phyloP scores from a whole-genome alignment of 192 early-diverging fungal species.

The Entomortierella parvispora region DNA sequence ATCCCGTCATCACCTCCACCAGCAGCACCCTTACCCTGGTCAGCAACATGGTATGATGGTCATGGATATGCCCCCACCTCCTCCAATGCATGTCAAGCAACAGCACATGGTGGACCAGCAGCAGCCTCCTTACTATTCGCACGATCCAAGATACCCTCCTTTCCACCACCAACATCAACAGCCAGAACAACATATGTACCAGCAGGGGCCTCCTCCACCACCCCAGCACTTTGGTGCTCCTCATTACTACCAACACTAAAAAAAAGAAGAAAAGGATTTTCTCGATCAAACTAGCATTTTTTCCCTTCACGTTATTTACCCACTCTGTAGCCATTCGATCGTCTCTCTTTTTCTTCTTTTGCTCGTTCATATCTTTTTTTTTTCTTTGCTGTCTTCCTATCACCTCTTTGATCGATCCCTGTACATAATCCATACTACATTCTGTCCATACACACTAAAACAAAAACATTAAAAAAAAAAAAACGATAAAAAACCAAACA shows the following conservation, averaged over 20 bases:
- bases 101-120: not conserved
- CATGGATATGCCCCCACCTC: not conserved
- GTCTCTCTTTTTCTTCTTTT: not conserved
- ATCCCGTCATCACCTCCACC: not conserved
- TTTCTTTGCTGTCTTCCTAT: not conserved
- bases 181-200: not conserved
- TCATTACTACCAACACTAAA: no score
- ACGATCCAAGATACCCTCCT: not conserved
- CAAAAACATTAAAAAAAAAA: not conserved
- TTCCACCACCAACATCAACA: slow-evolving; percentile 5
- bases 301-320: not conserved
- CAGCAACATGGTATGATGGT: not conserved
- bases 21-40: not conserved
- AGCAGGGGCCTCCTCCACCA: not conserved
- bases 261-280: no score
- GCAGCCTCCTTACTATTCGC: not conserved
- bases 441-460: not conserved
- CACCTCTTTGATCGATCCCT: not conserved
- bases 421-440: not conserved
- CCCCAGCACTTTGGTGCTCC: no score
- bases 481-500: no score
- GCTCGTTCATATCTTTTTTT: not conserved
- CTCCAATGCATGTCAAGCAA: not conserved
- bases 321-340: not conserved
- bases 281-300: not conserved